phyloP scores from a whole-genome alignment of 257 asterid species.

The Ajuga chamaepitys region DNA sequence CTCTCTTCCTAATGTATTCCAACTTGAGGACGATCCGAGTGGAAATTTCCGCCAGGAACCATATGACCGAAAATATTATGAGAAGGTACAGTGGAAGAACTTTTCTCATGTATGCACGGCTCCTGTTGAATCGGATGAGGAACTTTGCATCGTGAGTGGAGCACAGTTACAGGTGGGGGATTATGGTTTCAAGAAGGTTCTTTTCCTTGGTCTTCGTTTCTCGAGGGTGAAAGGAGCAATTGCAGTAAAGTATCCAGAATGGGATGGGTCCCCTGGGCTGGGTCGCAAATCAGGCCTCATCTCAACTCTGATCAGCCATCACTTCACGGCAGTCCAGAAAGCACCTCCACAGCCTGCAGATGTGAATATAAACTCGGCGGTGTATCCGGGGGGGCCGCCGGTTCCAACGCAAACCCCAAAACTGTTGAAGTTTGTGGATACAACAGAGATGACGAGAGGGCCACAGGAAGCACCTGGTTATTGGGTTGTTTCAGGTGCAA shows the following conservation, averaged over 20 bases:
- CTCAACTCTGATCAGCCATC: slow-evolving; percentile 88
- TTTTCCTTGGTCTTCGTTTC: slow-evolving; percentile 65
- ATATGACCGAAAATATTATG: slow-evolving; percentile 68
- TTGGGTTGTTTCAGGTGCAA: slow-evolving; percentile 97
- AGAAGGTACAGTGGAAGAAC: slow-evolving; percentile 94
- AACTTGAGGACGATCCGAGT: slow-evolving; percentile 66
- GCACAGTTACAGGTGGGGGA: slow-evolving; percentile 72
- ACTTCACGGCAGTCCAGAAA: slow-evolving; percentile 69
- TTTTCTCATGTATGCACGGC: slow-evolving; percentile 96
- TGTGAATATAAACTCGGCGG: slow-evolving; percentile 87
- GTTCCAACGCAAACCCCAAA: slow-evolving; percentile 67
- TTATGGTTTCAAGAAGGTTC: slow-evolving; percentile 79
- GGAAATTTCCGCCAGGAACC: slow-evolving; percentile 50
- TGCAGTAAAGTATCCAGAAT: slow-evolving; percentile 64
- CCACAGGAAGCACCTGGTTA: slow-evolving; percentile 95
- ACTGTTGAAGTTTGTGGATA: slow-evolving; percentile 81
- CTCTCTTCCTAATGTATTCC: slow-evolving; percentile 81
- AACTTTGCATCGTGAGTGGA: slow-evolving; percentile 79
- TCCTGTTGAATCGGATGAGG: slow-evolving; percentile 89
- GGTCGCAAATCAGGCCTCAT: slow-evolving; percentile 92
- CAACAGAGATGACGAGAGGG: slow-evolving; percentile 89
- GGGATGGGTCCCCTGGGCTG: slow-evolving; percentile 94
- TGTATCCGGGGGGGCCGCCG: slow-evolving; percentile 96
- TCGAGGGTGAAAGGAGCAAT: slow-evolving; percentile 68
- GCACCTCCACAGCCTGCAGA: slow-evolving; percentile 84